phyloP scores from a whole-genome alignment of 148 eudicot species.

The Amaranthus hypochondriacus region DNA sequence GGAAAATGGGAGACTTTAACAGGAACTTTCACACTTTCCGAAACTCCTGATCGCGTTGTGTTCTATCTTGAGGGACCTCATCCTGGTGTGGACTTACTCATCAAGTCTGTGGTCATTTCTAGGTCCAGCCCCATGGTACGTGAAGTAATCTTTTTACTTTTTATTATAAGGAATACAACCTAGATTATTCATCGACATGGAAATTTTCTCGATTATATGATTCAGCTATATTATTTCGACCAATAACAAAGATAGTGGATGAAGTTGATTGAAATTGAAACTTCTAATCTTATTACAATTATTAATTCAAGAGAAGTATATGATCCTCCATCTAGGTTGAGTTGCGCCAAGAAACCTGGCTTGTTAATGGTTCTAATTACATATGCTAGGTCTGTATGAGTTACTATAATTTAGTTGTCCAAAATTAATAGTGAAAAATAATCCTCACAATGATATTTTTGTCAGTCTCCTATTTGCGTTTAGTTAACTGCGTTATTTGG shows the following conservation, averaged over 20 bases:
- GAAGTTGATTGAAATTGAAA: neutral
- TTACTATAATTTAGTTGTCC: neutral
- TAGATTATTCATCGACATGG: neutral
- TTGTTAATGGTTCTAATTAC: neutral
- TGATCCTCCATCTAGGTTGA: neutral
- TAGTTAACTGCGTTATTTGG: neutral
- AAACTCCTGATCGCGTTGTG: slow-evolving; percentile 46
- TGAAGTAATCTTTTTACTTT: slow-evolving; percentile 24
- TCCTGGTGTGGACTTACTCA: slow-evolving; percentile 65
- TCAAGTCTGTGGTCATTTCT: slow-evolving; percentile 55
- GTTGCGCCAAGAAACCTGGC: neutral
- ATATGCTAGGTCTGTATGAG: neutral
- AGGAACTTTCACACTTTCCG: slow-evolving; percentile 56
- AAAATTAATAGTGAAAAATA: too few relatives aligned
- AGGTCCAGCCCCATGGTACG: slow-evolving; percentile 26
- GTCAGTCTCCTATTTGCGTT: neutral
- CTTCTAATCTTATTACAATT: neutral
- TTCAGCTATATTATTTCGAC: neutral
- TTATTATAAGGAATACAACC: too few relatives aligned
- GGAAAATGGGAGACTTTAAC: slow-evolving; percentile 55
- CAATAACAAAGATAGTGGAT: neutral
- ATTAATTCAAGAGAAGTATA: neutral
- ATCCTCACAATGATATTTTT: neutral
- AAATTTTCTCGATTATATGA: neutral
- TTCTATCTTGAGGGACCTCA: slow-evolving; percentile 90